Evolutionary conservation across 2,329 filamentous ascomycete species (phyloP).

Genomic region (Bipolaris oryzae): DNA sequence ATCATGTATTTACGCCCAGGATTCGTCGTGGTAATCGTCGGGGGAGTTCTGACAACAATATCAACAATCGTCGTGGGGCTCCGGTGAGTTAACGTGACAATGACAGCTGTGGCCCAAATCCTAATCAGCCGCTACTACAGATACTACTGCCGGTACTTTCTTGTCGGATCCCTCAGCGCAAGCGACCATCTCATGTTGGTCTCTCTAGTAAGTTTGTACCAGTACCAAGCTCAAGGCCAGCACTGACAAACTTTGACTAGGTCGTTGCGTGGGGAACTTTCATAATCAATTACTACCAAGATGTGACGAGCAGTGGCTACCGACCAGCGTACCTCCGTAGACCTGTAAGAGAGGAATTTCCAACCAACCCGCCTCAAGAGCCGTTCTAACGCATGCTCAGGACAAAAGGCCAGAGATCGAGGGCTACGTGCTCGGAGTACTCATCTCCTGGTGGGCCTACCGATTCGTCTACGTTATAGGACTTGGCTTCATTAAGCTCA

Average conservation of each 20-base stretch:
- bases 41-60: conserved; percentile 41
- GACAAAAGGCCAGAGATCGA: conserved; percentile 38
- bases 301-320: conserved; percentile 34
- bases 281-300: conserved; percentile 46
- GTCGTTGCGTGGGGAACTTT: conserved; percentile 46
- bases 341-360: conserved; percentile 27
- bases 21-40: conserved; percentile 44
- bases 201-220: conserved; percentile 34
- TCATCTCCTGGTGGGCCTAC: conserved; percentile 46
- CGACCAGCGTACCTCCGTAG: conserved; percentile 32
- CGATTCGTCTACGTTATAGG: conserved; percentile 39
- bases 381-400: conserved; percentile 23
- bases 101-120: background rate
- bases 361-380: background rate
- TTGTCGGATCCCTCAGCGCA: conserved; percentile 38
- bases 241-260: conserved; percentile 26
- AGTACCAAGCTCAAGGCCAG: background rate
- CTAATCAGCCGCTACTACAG: conserved; percentile 22
- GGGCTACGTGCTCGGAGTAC: conserved; percentile 30
- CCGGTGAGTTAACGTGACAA: conserved; percentile 29
- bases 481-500: conserved; percentile 43
- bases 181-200: conserved; percentile 45
- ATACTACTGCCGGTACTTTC: conserved; percentile 44
- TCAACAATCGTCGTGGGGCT: conserved; percentile 43
- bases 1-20: conserved; percentile 42